Conservation (phyloP, 2,329 filamentous ascomycete species). For the Diaporthe helianthi region DNA sequence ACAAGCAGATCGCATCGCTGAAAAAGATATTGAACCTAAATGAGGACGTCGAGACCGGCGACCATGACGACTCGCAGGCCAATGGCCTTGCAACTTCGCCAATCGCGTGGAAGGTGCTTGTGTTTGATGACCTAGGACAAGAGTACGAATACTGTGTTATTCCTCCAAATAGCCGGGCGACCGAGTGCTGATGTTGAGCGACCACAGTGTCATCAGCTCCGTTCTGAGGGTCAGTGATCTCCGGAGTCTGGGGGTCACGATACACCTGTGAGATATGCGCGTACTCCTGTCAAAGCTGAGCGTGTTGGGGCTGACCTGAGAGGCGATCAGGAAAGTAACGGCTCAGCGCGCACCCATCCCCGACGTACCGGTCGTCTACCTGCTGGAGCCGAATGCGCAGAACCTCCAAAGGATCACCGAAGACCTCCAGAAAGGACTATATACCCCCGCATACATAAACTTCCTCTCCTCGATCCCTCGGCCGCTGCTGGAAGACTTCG, state of each 20-base stretch:
- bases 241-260: conserved; percentile 91
- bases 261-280: conserved; percentile 75
- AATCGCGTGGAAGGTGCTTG: conserved; percentile 94
- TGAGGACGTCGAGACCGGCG: conserved; percentile 67
- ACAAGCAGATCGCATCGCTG: conserved; percentile 78
- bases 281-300: background rate
- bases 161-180: background rate
- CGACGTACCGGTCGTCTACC: conserved; percentile 94
- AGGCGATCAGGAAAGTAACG: conserved; percentile 71
- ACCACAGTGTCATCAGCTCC: conserved; percentile 80
- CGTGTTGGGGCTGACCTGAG: conserved; percentile 1
- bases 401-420: conserved; percentile 85
- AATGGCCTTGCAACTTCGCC: conserved; percentile 76
- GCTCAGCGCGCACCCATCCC: conserved; percentile 87
- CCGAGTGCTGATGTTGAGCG: conserved; percentile 42
- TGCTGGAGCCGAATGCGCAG: conserved; percentile 84
- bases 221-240: conserved; percentile 94
- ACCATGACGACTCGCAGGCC: conserved; percentile 67
- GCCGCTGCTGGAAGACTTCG: conserved; percentile 92
- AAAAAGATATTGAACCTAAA: conserved; percentile 97
- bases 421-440: conserved; percentile 86
- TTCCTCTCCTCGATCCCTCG: conserved; percentile 93
- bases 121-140: conserved; percentile 74
- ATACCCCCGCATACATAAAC: conserved; percentile 94
- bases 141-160: conserved; percentile 26